Conservation (phyloP, 768 basidiomycete genomes). For the Suillus plorans region DNA sequence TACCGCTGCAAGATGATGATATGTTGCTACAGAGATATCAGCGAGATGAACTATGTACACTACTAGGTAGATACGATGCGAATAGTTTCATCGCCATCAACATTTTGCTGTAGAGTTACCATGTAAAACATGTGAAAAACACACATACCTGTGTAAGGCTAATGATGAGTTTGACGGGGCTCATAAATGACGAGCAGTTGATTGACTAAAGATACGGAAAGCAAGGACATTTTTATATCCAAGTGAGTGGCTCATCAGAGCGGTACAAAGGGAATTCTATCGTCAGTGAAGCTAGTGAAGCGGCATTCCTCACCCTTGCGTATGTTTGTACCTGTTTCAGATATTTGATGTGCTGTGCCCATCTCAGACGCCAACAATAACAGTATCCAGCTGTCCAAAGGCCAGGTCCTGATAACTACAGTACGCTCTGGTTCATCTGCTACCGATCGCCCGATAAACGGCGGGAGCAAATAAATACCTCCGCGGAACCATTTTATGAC, state of each 20-base stretch:
- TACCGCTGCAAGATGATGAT: conserved; percentile 5
- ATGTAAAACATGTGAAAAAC: too few species aligned
- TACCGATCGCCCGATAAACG: conserved; percentile 17
- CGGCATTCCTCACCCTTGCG: conserved; percentile 19
- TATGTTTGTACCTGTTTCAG: conserved; percentile 31
- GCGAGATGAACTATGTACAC: not conserved
- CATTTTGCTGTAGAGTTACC: not conserved
- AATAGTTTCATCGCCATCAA: not conserved
- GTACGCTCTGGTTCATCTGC: not conserved
- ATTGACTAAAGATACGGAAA: too few species aligned
- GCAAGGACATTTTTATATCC: too few species aligned
- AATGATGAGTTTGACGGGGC: too few species aligned
- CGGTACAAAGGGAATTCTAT: too few species aligned
- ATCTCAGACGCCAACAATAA: not conserved
- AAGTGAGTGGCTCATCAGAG: too few species aligned
- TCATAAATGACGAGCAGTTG: too few species aligned
- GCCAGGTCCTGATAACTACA: not conserved
- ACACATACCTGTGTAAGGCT: too few species aligned
- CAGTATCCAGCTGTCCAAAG: not conserved
- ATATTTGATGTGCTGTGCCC: conserved; percentile 13
- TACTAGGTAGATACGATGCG: not conserved
- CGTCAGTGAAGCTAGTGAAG: too few species aligned
- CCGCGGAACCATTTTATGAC: conserved; percentile 29
- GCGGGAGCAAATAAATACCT: conserved; percentile 33
- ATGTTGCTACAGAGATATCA: conserved; percentile 13